Conservation (phyloP, 2,329 filamentous ascomycete species). For the Alternaria angustiovoidea region DNA sequence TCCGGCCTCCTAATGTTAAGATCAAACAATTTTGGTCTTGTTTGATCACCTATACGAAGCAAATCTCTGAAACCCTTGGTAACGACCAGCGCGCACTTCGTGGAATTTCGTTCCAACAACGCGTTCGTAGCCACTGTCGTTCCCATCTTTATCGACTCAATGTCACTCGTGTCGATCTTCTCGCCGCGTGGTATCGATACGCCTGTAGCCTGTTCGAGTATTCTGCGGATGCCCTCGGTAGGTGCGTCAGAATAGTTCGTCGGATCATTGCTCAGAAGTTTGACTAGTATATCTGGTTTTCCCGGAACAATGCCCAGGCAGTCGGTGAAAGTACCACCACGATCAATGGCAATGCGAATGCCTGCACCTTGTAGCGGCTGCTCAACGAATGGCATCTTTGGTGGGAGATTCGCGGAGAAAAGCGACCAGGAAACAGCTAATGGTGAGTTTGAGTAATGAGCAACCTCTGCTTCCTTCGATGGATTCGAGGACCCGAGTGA, state of each 20-base stretch:
- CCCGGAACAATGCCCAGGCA: slow-evolving; percentile 27
- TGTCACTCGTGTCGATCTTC: slow-evolving; percentile 29
- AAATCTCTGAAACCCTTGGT: slow-evolving; percentile 33
- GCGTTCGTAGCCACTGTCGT: slow-evolving; percentile 39
- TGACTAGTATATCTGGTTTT: slow-evolving; percentile 39
- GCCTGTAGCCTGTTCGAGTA: slow-evolving; percentile 33
- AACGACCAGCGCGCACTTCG: slow-evolving; percentile 24
- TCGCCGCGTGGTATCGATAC: slow-evolving; percentile 26
- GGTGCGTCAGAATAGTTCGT: slow-evolving; percentile 44
- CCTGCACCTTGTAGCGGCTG: slow-evolving; percentile 8
- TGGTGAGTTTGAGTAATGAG: no score
- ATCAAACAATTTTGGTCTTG: slow-evolving; percentile 36
- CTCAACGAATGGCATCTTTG: slow-evolving; percentile 20
- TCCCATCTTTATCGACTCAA: slow-evolving; percentile 32
- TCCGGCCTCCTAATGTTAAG: slow-evolving; percentile 32
- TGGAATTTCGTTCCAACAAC: slow-evolving; percentile 28
- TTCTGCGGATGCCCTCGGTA: slow-evolving; percentile 43
- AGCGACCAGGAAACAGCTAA: no score
- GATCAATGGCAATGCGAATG: slow-evolving; percentile 31
- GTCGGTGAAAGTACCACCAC: slow-evolving; percentile 45
- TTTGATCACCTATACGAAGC: slow-evolving; percentile 35
- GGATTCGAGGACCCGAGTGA: not conserved
- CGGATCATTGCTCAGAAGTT: slow-evolving; percentile 42
- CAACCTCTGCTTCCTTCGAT: not conserved
- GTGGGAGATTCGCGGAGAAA: no score